A percentile compares a stretch with the other conserved stretches of the same genome.
These are phyloP conservation scores for Backusella tuberculispora DNA, from an alignment of 192 early-diverging fungal species.

Conservation along the genomic window DNA sequence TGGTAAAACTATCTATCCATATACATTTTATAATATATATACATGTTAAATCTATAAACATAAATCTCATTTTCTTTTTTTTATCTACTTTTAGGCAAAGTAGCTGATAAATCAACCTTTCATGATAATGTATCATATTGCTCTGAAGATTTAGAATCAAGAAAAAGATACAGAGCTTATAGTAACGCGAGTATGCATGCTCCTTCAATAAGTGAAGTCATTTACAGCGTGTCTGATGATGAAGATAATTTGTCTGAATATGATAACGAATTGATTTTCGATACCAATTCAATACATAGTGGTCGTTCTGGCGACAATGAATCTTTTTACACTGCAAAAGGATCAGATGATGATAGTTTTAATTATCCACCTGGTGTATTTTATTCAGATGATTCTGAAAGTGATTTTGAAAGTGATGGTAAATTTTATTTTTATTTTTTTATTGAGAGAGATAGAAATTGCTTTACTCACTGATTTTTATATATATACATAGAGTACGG, in stretches of 20 bases:
- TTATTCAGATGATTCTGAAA: constrained; percentile 25
- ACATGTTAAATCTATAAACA: too few species aligned
- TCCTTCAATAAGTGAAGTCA: constrained; percentile 1
- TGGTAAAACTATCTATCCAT: too few species aligned
- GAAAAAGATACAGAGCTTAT: constrained; percentile 2
- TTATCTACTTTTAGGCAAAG: background rate
- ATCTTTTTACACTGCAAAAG: constrained; percentile 33
- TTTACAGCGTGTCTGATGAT: background rate
- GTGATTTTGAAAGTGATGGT: constrained; percentile 27
- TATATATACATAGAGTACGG: background rate
- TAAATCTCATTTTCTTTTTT: background rate
- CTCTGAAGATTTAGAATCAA: background rate
- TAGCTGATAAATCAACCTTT: constrained; percentile 7
- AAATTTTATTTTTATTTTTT: background rate
- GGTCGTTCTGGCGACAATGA: constrained; percentile 20
- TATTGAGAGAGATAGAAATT: background rate
- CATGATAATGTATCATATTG: background rate
- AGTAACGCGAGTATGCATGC: background rate
- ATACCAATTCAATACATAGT: constrained; percentile 11
- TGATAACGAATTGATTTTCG: background rate
- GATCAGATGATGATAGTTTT: constrained; percentile 23
- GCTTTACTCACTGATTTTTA: background rate
- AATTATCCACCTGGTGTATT: background rate
- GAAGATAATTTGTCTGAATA: background rate
- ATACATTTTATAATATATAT: too few species aligned